A percentile compares a stretch with the other conserved stretches of the same genome.
These are phyloP conservation scores for Syncephalastrum sp. DNA, from an alignment of 371 early-diverging fungal genomes.

Conservation along the genomic window DNA sequence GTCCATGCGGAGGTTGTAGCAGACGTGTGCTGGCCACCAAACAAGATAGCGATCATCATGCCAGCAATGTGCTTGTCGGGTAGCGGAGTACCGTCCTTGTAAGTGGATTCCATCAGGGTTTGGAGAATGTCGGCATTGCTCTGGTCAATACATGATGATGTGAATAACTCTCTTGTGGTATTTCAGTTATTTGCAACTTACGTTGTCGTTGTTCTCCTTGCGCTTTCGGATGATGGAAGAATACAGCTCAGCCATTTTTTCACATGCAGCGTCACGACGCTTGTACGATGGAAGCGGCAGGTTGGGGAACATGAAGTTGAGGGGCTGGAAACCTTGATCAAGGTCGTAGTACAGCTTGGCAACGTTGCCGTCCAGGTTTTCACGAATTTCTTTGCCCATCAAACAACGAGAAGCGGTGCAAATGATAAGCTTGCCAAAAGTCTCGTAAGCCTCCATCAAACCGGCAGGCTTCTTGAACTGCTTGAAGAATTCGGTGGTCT, in stretches of 20 bases:
- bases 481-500: slow-evolving; percentile 76
- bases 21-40: slow-evolving; percentile 97
- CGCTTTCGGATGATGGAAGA: slow-evolving; percentile 80
- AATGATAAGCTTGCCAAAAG: slow-evolving; percentile 90
- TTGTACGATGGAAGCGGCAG: slow-evolving; percentile 53
- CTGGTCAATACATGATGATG: slow-evolving; percentile 8
- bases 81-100: slow-evolving; percentile 82
- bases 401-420: slow-evolving; percentile 93
- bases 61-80: slow-evolving; percentile 85
- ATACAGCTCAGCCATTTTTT: slow-evolving; percentile 81
- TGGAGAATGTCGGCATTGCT: slow-evolving; percentile 75
- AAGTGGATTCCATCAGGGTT: slow-evolving; percentile 79
- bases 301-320: slow-evolving; percentile 80
- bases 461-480: slow-evolving; percentile 32
- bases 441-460: slow-evolving; percentile 69
- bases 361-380: slow-evolving; percentile 68
- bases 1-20: slow-evolving; percentile 95
- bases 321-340: slow-evolving; percentile 92
- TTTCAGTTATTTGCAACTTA: slow-evolving; percentile 10
- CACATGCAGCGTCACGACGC: slow-evolving; percentile 84
- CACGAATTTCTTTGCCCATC: slow-evolving; percentile 92
- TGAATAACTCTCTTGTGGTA: background rate
- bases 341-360: slow-evolving; percentile 93
- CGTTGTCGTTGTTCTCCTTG: slow-evolving; percentile 48
- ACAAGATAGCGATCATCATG: slow-evolving; percentile 94